A percentile compares a stretch with the other conserved stretches of the same genome.
These are phyloP conservation scores for Shiraia sp. DNA, from an alignment of 2,329 filamentous ascomycete genomes.

Conservation along the genomic window DNA sequence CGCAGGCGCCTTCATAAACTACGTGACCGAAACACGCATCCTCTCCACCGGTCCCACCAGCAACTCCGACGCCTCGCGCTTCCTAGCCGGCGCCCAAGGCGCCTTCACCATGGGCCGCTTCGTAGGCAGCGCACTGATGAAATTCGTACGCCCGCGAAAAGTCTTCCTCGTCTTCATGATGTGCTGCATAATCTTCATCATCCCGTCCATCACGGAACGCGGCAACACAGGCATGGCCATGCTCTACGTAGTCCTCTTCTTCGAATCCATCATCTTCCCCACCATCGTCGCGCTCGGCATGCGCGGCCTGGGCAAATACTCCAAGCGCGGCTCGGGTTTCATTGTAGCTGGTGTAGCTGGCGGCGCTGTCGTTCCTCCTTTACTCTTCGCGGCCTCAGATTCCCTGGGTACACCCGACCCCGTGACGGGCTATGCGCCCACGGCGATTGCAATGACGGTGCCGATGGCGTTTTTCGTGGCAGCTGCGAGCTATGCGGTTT, in stretches of 20 bases:
- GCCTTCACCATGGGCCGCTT: constrained; percentile 75
- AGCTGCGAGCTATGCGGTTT: constrained; percentile 51
- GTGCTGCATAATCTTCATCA: constrained; percentile 59
- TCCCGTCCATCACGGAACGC: constrained; percentile 56
- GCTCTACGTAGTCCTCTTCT: constrained; percentile 73
- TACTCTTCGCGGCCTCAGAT: constrained; percentile 71
- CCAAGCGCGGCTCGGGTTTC: constrained; percentile 74
- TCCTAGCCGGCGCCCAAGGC: constrained; percentile 74
- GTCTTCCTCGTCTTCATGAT: constrained; percentile 71
- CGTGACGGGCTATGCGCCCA: constrained; percentile 44
- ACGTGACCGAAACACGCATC: constrained; percentile 53
- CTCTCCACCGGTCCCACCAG: constrained; percentile 21
- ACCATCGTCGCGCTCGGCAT: constrained; percentile 80
- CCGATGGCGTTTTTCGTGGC: constrained; percentile 59
- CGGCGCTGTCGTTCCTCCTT: constrained; percentile 72
- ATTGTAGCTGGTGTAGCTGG: constrained; percentile 74
- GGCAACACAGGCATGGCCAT: constrained; percentile 63
- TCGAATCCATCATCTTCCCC: constrained; percentile 81
- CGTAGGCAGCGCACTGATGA: constrained; percentile 67
- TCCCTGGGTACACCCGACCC: constrained; percentile 48
- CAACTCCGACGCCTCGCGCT: constrained; percentile 64
- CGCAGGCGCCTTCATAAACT: constrained; percentile 51
- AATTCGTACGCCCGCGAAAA: constrained; percentile 67
- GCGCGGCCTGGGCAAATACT: constrained; percentile 74
- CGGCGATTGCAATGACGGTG: constrained; percentile 67